Evolutionary conservation across 495 filamentous ascomycete species (phyloP), one percentile per base, ranked within the genome.

Genomic region (Tuber borchii): DNA sequence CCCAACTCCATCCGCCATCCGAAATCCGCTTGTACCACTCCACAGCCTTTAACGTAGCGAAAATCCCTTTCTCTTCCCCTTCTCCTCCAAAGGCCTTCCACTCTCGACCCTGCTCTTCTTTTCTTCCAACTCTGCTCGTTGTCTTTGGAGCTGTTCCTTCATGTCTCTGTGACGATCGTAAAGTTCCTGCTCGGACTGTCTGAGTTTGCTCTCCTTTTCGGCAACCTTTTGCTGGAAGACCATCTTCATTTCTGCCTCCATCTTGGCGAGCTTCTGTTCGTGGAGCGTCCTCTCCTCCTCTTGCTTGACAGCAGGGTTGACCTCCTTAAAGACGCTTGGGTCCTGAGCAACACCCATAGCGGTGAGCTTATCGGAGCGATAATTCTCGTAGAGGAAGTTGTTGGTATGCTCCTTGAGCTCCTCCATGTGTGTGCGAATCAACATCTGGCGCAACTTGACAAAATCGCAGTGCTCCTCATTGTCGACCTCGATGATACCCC

Each of bases 211-310:
- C 86, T 99, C 95, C 89, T 99, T 99, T 86, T 99, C 95, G 76
- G 93, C 90, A 34, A 99, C 95, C 92, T 99, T 99, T 85, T 98
- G 96, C 85, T 99, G 95, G 93, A 99, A 99, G 83, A 99, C 95
- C 95, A 98, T 97, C 93, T 98, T 98, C 95, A 99, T 99, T 85
- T 99, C 95, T 82, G 92, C 89, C 85, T 99, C 95, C 95, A 99
- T 99, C 93, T 99, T 99, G 81, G 93, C 91, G 78, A 99, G 92
- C 88, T 99, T 99, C 89, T 98, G 96, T 86, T 99, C 95, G 89
- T 99, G 95, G 73, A 99, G 88, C 73, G 90, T 89, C 82, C 95
- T 93, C 88, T 99, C 95, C 87, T 99, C 95, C 85, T 99, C 95
- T 86, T 98, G 96, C 91, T 99, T 99, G 85, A 98, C 96, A 71